A percentile compares a stretch with the other conserved stretches of the same genome.
Evolutionary conservation across 2,329 filamentous ascomycete genomes (phyloP).

Genomic region (Aspergillus fijiensis): DNA sequence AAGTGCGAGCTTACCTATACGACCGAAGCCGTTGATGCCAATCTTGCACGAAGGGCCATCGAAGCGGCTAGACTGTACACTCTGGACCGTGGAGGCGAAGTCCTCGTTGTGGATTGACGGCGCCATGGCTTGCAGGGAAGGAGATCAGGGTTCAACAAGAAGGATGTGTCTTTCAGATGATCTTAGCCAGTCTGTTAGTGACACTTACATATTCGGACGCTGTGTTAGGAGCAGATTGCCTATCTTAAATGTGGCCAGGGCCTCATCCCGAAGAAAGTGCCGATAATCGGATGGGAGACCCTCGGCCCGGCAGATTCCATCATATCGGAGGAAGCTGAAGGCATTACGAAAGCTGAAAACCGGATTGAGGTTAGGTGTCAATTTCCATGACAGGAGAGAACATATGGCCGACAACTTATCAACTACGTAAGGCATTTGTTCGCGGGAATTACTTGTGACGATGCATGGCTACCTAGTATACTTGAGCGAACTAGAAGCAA

Average conservation of each 20-base stretch:
- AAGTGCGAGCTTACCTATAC: conserved; percentile 59
- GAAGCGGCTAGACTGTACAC: not conserved
- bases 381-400: not conserved
- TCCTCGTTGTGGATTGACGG: not conserved
- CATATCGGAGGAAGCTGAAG: not conserved
- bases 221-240: not conserved
- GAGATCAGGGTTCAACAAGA: not conserved
- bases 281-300: not conserved
- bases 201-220: not conserved
- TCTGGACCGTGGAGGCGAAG: not conserved
- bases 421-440: not conserved
- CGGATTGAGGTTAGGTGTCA: not conserved
- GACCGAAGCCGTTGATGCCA: conserved; percentile 95
- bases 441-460: not conserved
- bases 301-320: not conserved
- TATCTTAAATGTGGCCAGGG: not conserved
- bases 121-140: not conserved
- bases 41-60: conserved; percentile 56
- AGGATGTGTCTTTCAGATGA: not conserved
- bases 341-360: not conserved
- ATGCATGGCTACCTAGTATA: too few species aligned
- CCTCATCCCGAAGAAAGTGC: not conserved
- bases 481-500: too few species aligned
- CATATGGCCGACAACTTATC: not conserved
- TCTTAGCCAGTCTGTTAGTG: not conserved